phyloP scores from a whole-genome alignment of 305 asterid genomes.

The Solanum hybrid region DNA sequence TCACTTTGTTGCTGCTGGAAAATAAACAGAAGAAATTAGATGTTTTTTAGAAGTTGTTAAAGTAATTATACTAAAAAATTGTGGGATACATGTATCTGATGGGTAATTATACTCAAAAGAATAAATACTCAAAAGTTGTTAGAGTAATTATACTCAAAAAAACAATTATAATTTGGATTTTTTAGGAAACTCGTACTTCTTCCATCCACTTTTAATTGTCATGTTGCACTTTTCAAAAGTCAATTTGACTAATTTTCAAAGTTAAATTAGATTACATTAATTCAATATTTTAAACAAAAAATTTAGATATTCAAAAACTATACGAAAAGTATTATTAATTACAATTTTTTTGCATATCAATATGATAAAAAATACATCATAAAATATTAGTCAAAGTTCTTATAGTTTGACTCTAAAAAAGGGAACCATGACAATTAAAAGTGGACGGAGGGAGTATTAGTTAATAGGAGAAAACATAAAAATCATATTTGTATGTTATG shows the following conservation, averaged over 20 bases:
- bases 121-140: neutral
- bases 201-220: too few relatives aligned
- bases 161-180: neutral
- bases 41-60: neutral
- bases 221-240: neutral
- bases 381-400: too few relatives aligned
- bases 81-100: neutral
- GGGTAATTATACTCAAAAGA: too few relatives aligned
- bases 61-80: neutral
- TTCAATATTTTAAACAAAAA: too few relatives aligned
- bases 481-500: too few relatives aligned
- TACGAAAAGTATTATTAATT: too few relatives aligned
- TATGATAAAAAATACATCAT: too few relatives aligned
- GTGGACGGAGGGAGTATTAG: neutral
- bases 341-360: too few relatives aligned
- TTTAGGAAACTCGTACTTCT: neutral
- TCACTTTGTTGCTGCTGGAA: neutral
- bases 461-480: too few relatives aligned
- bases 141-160: neutral
- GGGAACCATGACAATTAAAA: neutral
- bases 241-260: neutral
- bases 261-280: too few relatives aligned
- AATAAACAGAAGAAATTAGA: neutral
- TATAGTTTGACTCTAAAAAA: too few relatives aligned
- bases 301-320: neutral